phyloP scores from a whole-genome alignment of 495 filamentous ascomycete genomes.

The Pyrenula massariospora region DNA sequence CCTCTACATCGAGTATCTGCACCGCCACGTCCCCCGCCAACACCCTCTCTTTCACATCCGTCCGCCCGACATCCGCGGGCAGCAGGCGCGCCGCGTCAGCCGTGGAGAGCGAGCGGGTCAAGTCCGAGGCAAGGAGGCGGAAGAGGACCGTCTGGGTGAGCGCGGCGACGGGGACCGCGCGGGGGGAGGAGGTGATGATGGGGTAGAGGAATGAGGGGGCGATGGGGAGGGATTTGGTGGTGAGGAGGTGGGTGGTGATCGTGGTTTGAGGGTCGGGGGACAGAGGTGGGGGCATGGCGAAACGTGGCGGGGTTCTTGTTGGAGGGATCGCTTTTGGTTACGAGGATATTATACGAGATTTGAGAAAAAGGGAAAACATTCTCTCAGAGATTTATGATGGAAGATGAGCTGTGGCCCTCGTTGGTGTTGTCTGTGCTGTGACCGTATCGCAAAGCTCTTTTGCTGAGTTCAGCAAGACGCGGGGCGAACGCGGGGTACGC shows the following conservation, averaged over 20 bases:
- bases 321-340: no score
- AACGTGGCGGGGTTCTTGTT: no score
- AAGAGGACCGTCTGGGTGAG: slow-evolving; percentile 69
- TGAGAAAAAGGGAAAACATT: no score
- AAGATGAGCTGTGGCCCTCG: no score
- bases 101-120: slow-evolving; percentile 46
- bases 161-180: slow-evolving; percentile 54
- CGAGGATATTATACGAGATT: no score
- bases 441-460: no score
- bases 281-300: slow-evolving; percentile 14
- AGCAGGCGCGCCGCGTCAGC: slow-evolving; percentile 34
- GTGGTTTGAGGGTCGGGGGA: slow-evolving; percentile 19
- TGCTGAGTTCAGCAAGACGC: no score
- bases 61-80: slow-evolving; percentile 43
- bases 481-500: no score
- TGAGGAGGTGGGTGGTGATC: slow-evolving; percentile 29
- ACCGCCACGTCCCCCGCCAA: slow-evolving; percentile 53
- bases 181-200: slow-evolving; percentile 26
- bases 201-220: slow-evolving; percentile 29
- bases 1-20: slow-evolving; percentile 77
- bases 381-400: no score
- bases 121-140: slow-evolving; percentile 68
- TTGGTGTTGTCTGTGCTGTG: no score
- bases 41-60: slow-evolving; percentile 36
- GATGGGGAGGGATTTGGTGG: slow-evolving; percentile 28